These are phyloP conservation scores for Houttuynia cordata DNA, from an alignment of 164 flowering plant species.

Conservation along the genomic window DNA sequence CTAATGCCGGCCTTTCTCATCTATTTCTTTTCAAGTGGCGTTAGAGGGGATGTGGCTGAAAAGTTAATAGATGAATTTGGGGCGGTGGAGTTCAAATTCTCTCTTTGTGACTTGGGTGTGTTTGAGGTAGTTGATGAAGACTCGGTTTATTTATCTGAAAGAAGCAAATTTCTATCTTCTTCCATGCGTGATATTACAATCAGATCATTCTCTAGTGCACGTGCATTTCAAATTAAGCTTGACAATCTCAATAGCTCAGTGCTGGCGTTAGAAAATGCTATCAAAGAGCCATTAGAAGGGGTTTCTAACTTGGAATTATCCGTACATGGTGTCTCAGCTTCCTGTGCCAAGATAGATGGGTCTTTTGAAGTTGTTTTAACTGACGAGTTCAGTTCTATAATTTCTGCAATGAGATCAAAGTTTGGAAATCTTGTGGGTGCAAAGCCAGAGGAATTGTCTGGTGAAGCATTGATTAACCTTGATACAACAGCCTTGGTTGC, in stretches of 20 bases:
- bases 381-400: slow-evolving; percentile 16
- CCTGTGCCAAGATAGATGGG: neutral
- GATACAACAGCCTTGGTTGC: slow-evolving; percentile 94
- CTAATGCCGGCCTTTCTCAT: slow-evolving; percentile 52
- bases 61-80: slow-evolving; percentile 40
- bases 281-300: slow-evolving; percentile 1
- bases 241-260: slow-evolving; percentile 7
- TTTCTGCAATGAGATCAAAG: slow-evolving; percentile 26
- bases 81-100: slow-evolving; percentile 31
- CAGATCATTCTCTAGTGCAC: slow-evolving; percentile 33
- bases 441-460: slow-evolving; percentile 10
- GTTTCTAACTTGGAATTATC: slow-evolving; percentile 5
- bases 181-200: neutral
- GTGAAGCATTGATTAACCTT: slow-evolving; percentile 46
- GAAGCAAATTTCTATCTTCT: neutral
- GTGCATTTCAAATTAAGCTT: slow-evolving; percentile 38
- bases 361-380: neutral
- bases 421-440: slow-evolving; percentile 11
- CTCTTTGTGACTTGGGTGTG: slow-evolving; percentile 20
- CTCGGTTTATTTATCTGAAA: slow-evolving; percentile 39
- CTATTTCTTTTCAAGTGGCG: slow-evolving; percentile 69
- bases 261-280: slow-evolving; percentile 5
- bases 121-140: slow-evolving; percentile 39
- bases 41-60: slow-evolving; percentile 17
- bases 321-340: neutral